A percentile compares a stretch with the other conserved stretches of the same genome.
Evolutionary conservation across 768 basidiomycete species (phyloP).

Genomic region (Leccinum fibrillosum): DNA sequence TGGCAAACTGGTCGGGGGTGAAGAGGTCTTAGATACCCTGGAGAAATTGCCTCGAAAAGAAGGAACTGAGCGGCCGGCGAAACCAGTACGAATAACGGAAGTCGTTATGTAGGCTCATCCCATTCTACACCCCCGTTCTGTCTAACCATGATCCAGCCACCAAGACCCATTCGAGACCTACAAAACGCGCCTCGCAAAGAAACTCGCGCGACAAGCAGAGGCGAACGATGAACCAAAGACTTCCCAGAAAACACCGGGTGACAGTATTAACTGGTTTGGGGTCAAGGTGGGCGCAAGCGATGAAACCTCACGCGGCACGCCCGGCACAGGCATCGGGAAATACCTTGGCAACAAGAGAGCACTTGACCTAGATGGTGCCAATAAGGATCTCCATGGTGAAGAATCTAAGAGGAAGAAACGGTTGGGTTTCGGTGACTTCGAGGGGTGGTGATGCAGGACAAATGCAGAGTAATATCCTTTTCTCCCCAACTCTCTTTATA

Average conservation of each 20-base stretch:
- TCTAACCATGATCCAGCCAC: constrained; percentile 46
- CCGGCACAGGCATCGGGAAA: constrained; percentile 64
- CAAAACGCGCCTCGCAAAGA: constrained; percentile 77
- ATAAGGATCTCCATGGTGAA: constrained; percentile 26
- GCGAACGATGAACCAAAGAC: constrained; percentile 30
- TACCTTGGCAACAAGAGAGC: constrained; percentile 63
- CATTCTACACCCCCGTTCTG: neutral
- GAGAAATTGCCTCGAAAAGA: constrained; percentile 80
- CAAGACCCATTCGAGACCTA: constrained; percentile 97
- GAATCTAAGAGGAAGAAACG: constrained; percentile 78
- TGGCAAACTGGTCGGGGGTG: constrained; percentile 94
- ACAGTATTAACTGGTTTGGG: constrained; percentile 85
- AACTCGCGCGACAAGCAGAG: constrained; percentile 48
- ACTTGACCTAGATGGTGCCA: constrained; percentile 25
- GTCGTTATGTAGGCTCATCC: constrained; percentile 68
- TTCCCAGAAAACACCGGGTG: constrained; percentile 55
- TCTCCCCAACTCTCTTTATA: constrained; percentile 8
- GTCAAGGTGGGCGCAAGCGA: constrained; percentile 65
- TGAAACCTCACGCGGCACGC: constrained; percentile 28
- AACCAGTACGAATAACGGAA: constrained; percentile 81
- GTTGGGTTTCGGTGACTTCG: constrained; percentile 89
- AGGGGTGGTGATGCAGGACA: constrained; percentile 57
- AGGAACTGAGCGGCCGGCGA: constrained; percentile 84
- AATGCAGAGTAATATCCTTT: neutral
- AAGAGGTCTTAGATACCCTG: constrained; percentile 81